These are phyloP conservation scores for Calonectria multiphialidica DNA, from an alignment of 2,329 filamentous ascomycete genomes.

Conservation along the genomic window DNA sequence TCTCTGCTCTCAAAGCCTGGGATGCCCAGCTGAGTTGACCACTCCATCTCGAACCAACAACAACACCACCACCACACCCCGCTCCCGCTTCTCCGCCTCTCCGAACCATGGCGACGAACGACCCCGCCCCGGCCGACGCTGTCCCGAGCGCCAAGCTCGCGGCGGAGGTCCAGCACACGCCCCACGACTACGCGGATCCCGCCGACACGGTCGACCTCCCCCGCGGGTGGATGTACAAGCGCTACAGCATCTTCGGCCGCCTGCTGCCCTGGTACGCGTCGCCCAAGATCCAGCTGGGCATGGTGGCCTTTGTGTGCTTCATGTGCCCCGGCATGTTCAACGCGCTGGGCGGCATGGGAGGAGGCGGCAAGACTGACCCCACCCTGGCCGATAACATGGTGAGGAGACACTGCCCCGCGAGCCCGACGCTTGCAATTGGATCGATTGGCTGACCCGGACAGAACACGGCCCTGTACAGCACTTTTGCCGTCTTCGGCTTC, in stretches of 20 bases:
- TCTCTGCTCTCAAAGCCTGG: not conserved
- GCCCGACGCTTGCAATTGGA: not conserved
- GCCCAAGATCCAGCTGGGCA: conserved; percentile 76
- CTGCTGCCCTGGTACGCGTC: conserved; percentile 73
- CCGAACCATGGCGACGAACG: not conserved
- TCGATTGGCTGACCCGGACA: conserved; percentile 10
- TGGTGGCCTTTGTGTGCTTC: conserved; percentile 70
- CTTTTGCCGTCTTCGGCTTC: conserved; percentile 74
- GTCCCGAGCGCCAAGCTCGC: not conserved
- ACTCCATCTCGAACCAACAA: not conserved
- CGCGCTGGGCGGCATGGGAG: conserved; percentile 73
- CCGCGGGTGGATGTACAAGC: conserved; percentile 40
- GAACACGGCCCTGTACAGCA: conserved; percentile 77
- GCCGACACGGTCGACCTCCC: conserved; percentile 28
- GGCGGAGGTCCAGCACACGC: not conserved
- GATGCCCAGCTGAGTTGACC: not conserved
- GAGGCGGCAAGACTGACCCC: conserved; percentile 64
- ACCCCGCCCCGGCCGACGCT: not conserved
- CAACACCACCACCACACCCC: too few relatives aligned
- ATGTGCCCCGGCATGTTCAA: conserved; percentile 81
- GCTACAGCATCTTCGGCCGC: conserved; percentile 32
- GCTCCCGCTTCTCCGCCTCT: not conserved
- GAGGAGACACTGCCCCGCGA: conserved; percentile 5
- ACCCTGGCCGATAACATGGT: conserved; percentile 56
- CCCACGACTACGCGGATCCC: conserved; percentile 1